phyloP scores from a whole-genome alignment of 1,284 basidiomycete species.

The Microbotryum silenes-acaulis region DNA sequence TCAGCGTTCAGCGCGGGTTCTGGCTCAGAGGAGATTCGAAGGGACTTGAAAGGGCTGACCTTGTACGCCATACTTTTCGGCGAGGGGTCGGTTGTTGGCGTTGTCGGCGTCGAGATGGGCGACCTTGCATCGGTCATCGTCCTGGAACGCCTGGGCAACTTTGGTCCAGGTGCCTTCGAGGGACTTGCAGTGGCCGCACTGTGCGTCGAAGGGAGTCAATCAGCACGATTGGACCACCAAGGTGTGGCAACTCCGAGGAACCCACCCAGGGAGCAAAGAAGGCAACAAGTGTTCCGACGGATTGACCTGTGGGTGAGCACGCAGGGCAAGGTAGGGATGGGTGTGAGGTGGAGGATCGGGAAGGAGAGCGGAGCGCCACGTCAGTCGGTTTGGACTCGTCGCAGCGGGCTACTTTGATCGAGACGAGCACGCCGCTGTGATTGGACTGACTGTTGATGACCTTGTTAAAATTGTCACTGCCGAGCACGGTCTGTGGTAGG shows the following conservation, averaged over 20 bases:
- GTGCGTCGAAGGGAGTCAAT: not conserved
- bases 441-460: slow-evolving; percentile 59
- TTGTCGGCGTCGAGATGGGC: slow-evolving; percentile 88
- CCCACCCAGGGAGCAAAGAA: slow-evolving; percentile 34
- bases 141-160: slow-evolving; percentile 68
- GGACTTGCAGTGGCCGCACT: slow-evolving; percentile 47
- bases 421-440: slow-evolving; percentile 36
- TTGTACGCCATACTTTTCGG: slow-evolving; percentile 61
- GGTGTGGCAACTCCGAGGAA: too few species aligned
- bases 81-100: slow-evolving; percentile 64
- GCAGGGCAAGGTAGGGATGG: not conserved
- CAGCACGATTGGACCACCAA: not conserved
- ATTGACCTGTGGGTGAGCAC: not conserved
- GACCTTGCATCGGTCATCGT: slow-evolving; percentile 73
- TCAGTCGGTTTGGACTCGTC: not conserved
- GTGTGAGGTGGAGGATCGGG: too few species aligned
- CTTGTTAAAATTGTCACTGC: slow-evolving; percentile 63
- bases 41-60: slow-evolving; percentile 39
- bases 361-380: too few species aligned
- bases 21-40: not conserved
- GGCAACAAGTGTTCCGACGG: slow-evolving; percentile 25
- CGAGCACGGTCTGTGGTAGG: slow-evolving; percentile 56
- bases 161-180: slow-evolving; percentile 72
- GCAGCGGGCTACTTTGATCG: not conserved
- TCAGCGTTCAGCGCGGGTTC: not conserved